Percentiles rank a stretch among this genome's conserved stretches.
These are phyloP conservation scores for Bipolaris oryzae DNA, from an alignment of 2,329 filamentous ascomycete species.

Conservation along the genomic window DNA sequence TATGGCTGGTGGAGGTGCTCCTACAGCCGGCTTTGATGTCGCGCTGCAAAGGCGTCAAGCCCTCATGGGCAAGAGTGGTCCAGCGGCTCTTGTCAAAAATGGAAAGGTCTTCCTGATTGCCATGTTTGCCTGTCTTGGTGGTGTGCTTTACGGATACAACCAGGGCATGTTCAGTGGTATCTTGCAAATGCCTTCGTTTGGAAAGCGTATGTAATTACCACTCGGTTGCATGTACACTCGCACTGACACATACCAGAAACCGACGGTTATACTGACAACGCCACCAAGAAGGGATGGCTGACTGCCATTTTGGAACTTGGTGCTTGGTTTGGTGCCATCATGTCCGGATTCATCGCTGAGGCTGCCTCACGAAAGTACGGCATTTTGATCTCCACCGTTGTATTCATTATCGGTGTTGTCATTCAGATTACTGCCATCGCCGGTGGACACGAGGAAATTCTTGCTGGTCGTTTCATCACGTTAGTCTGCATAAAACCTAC, in stretches of 20 bases:
- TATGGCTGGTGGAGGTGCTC: conserved; percentile 33
- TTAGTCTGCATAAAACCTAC: conserved; percentile 19
- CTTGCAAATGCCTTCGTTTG: conserved; percentile 57
- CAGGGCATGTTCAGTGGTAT: conserved; percentile 79
- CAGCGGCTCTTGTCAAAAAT: conserved; percentile 59
- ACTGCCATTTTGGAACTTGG: conserved; percentile 74
- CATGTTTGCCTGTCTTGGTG: conserved; percentile 60
- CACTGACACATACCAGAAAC: conserved; percentile 45
- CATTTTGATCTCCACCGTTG: conserved; percentile 67
- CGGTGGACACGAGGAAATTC: conserved; percentile 64
- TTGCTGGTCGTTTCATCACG: conserved; percentile 75
- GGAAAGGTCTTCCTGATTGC: conserved; percentile 62
- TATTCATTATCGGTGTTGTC: conserved; percentile 74
- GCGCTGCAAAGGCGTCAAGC: conserved; percentile 31
- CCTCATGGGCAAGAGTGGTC: conserved; percentile 46
- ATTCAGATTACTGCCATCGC: conserved; percentile 68
- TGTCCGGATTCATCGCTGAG: conserved; percentile 75
- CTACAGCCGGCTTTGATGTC: conserved; percentile 28
- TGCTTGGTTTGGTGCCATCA: conserved; percentile 75
- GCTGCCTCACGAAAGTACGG: conserved; percentile 70
- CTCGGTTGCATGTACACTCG: background rate
- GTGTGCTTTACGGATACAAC: conserved; percentile 71
- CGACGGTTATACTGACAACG: conserved; percentile 46
- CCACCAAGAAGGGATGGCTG: conserved; percentile 55
- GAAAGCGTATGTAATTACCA: conserved; percentile 38